These are phyloP conservation scores for Silene noctiflora DNA, from an alignment of 179 eudicot genomes.

Conservation along the genomic window DNA sequence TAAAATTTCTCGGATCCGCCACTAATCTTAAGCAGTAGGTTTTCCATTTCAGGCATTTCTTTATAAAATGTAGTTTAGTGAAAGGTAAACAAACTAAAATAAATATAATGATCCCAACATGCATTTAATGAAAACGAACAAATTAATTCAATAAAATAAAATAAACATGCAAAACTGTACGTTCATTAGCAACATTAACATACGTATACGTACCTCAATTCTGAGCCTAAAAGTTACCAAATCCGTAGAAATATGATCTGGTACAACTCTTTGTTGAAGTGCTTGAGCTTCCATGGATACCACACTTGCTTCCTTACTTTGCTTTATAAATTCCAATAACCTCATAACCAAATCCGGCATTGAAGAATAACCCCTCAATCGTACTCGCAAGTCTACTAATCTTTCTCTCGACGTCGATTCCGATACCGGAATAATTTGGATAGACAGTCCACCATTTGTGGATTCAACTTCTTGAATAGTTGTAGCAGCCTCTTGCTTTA, in stretches of 20 bases:
- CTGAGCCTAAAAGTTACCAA: constrained; percentile 43
- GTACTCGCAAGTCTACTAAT: constrained; percentile 50
- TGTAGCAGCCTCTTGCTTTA: not conserved
- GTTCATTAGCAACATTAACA: not conserved
- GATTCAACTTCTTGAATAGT: not conserved
- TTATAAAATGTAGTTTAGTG: no score
- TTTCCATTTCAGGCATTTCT: no score
- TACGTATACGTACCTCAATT: constrained; percentile 60
- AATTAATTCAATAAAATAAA: no score
- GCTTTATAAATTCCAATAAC: constrained; percentile 55
- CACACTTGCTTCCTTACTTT: constrained; percentile 35
- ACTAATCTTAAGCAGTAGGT: no score
- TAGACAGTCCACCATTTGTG: constrained; percentile 23
- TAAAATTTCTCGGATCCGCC: no score
- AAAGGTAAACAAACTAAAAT: no score
- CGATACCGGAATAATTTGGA: constrained; percentile 28
- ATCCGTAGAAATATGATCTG: constrained; percentile 18
- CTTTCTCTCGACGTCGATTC: constrained; percentile 50
- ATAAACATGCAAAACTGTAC: no score
- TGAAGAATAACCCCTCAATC: constrained; percentile 27
- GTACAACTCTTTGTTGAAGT: not conserved
- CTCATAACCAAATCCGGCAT: constrained; percentile 44
- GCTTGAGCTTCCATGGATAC: constrained; percentile 49
- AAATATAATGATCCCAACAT: no score
- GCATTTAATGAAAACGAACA: no score